Conservation (phyloP, 805 yeast genomes). For the Candida sakaeoensis region DNA sequence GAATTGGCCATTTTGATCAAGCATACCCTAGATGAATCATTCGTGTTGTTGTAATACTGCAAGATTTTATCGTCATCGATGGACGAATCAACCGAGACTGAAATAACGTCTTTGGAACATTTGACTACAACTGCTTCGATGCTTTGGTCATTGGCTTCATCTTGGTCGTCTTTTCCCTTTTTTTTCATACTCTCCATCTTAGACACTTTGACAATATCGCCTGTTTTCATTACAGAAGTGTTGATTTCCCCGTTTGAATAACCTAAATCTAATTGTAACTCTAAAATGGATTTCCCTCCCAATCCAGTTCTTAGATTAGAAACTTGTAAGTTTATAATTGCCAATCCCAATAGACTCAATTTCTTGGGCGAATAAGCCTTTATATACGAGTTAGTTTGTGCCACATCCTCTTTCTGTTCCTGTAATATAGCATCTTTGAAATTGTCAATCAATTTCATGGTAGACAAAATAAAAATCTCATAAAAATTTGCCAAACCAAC, state of each 20-base stretch:
- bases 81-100: slow-evolving; percentile 55
- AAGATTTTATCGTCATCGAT: slow-evolving; percentile 48
- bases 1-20: slow-evolving; percentile 65
- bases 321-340: slow-evolving; percentile 61
- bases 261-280: slow-evolving; percentile 55
- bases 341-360: slow-evolving; percentile 70
- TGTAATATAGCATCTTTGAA: slow-evolving; percentile 30
- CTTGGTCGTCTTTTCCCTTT: slow-evolving; percentile 12
- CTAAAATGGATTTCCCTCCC: slow-evolving; percentile 71
- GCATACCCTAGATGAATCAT: slow-evolving; percentile 51
- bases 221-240: slow-evolving; percentile 57
- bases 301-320: slow-evolving; percentile 69
- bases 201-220: slow-evolving; percentile 72
- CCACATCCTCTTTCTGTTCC: slow-evolving; percentile 36
- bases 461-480: neutral
- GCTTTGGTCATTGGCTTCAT: too few relatives aligned
- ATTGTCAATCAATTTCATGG: slow-evolving; percentile 13
- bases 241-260: slow-evolving; percentile 34
- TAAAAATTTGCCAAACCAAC: neutral
- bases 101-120: slow-evolving; percentile 44
- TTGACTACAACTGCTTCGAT: slow-evolving; percentile 67
- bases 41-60: slow-evolving; percentile 40
- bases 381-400: slow-evolving; percentile 30
- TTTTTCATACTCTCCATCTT: slow-evolving; percentile 24
- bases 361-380: slow-evolving; percentile 50